A percentile compares a stretch with the other conserved stretches of the same genome.
Conservation (phyloP, 2,329 filamentous ascomycete genomes). For the Hansfordia pulvinata region DNA sequence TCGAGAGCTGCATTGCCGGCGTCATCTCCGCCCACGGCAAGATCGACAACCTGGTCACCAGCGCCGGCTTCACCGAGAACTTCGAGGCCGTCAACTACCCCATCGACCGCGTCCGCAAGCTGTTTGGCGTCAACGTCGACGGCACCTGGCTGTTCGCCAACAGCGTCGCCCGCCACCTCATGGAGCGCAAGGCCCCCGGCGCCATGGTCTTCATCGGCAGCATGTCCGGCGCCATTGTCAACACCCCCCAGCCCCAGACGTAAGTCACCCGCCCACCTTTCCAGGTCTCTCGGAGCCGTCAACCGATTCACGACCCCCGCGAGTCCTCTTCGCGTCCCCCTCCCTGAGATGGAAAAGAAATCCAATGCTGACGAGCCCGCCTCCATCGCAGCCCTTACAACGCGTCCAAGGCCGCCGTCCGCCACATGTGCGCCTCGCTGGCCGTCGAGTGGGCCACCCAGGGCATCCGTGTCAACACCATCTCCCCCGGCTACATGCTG, state of each 20-base stretch:
- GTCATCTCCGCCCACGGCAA: conserved; percentile 60
- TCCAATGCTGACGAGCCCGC: not conserved
- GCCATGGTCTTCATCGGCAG: conserved; percentile 92
- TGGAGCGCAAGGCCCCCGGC: conserved; percentile 64
- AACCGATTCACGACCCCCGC: too few species aligned
- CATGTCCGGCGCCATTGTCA: conserved; percentile 91
- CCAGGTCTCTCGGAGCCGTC: too few species aligned
- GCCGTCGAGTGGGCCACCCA: conserved; percentile 88
- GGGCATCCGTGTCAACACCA: conserved; percentile 87
- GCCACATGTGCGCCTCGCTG: conserved; percentile 75
- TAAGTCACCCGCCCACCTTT: conserved; percentile 23
- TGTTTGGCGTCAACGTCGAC: conserved; percentile 88
- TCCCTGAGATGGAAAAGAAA: too few species aligned
- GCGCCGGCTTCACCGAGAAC: conserved; percentile 95
- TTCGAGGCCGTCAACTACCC: conserved; percentile 86
- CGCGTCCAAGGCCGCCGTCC: conserved; percentile 79
- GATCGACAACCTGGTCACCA: conserved; percentile 86
- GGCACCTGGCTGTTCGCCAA: conserved; percentile 85
- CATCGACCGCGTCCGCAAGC: conserved; percentile 78
- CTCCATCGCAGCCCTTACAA: conserved; percentile 57
- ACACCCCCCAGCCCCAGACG: conserved; percentile 86
- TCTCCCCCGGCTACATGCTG: conserved; percentile 92
- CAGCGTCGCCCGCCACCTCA: conserved; percentile 74
- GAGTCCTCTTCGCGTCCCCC: too few species aligned
- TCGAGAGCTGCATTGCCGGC: conserved; percentile 58